These are phyloP conservation scores for Climacium dendroides DNA, from an alignment of 225 moss, liverwort and hornwort species.

Conservation along the genomic window DNA sequence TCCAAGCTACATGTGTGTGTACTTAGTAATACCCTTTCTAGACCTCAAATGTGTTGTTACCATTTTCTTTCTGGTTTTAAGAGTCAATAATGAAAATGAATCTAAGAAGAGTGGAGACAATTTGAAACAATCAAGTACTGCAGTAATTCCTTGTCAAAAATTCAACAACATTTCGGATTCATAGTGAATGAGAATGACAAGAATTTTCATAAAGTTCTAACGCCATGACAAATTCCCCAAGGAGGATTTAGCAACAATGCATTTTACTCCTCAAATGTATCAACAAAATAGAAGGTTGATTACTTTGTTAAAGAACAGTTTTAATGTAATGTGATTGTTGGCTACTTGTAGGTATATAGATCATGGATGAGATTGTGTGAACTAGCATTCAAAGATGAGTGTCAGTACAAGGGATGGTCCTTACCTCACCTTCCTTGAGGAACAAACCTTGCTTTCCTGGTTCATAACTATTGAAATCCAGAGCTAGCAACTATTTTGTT, in stretches of 20 bases:
- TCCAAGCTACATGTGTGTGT: conserved; percentile 32
- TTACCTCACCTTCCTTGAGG: conserved; percentile 22
- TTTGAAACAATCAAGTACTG: not conserved
- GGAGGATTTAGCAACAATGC: not conserved
- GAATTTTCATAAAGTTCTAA: not conserved
- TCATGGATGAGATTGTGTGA: conserved; percentile 40
- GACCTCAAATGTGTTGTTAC: not conserved
- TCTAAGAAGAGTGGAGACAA: not conserved
- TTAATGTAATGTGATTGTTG: not conserved
- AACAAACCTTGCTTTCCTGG: conserved; percentile 28
- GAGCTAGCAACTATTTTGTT: not conserved
- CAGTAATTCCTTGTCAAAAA: not conserved
- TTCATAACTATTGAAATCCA: not conserved
- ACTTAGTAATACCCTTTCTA: not conserved
- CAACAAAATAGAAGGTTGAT: not conserved
- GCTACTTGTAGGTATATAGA: conserved; percentile 13
- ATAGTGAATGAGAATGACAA: not conserved
- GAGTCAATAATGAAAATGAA: not conserved
- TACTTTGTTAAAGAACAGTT: not conserved
- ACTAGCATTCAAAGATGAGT: conserved; percentile 24
- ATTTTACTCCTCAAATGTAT: not conserved
- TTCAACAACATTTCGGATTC: not conserved
- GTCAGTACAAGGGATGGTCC: conserved; percentile 30
- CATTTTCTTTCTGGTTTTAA: not conserved
- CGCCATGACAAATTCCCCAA: not conserved